Percentiles rank a stretch among this genome's conserved stretches.
Evolutionary conservation across 2,329 filamentous ascomycete genomes (phyloP).

Genomic region (Xylaria sp.): DNA sequence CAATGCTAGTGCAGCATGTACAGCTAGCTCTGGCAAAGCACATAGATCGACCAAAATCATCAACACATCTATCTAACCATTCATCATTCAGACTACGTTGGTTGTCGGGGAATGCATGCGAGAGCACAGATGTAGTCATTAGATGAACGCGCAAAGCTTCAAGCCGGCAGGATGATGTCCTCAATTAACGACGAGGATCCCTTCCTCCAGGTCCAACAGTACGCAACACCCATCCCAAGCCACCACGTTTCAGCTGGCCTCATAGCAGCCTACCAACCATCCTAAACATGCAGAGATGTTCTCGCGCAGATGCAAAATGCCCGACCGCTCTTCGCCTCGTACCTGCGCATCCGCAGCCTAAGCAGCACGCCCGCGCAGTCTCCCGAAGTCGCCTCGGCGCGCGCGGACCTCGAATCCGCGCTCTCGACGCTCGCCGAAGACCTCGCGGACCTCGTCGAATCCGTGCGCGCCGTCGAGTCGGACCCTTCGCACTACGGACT

Average conservation of each 20-base stretch:
- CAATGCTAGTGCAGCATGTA: background rate
- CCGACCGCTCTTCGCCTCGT: constrained; percentile 90
- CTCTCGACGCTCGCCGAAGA: constrained; percentile 81
- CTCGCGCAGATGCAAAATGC: constrained; percentile 82
- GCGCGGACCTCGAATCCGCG: constrained; percentile 72
- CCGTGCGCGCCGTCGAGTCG: constrained; percentile 86
- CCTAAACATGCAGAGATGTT: constrained; percentile 74
- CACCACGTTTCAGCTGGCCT: background rate
- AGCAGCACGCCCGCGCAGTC: constrained; percentile 72
- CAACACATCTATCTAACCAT: background rate
- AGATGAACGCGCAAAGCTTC: constrained; percentile 40
- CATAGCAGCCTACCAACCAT: constrained; percentile 1
- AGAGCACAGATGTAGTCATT: constrained; percentile 45
- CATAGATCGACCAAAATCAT: no score
- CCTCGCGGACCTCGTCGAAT: constrained; percentile 86
- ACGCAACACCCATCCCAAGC: constrained; percentile 46
- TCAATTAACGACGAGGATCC: constrained; percentile 75
- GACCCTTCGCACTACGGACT: constrained; percentile 90
- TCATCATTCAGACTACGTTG: background rate
- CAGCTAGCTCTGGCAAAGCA: no score
- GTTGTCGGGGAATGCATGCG: constrained; percentile 9
- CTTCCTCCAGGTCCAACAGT: constrained; percentile 79
- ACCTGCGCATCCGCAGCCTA: constrained; percentile 93
- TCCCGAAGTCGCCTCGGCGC: constrained; percentile 85
- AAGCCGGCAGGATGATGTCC: constrained; percentile 69